Conservation (phyloP, 257 asterid species). For the Jasminum sambac region DNA sequence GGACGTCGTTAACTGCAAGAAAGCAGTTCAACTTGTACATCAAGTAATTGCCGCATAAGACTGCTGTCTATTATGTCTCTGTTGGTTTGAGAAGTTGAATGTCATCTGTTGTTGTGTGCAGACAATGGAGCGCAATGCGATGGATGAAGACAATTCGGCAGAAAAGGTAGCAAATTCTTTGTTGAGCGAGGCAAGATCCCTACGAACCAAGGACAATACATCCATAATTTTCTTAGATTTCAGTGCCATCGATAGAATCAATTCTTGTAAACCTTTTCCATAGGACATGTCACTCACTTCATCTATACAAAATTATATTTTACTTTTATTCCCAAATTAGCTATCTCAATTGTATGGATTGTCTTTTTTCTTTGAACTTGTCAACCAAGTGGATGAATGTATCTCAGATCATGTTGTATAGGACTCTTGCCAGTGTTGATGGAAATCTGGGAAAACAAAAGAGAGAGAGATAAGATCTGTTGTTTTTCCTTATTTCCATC, state of each 20-base stretch:
- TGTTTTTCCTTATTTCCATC: not conserved
- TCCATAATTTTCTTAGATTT: conserved; percentile 83
- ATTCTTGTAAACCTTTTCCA: conserved; percentile 43
- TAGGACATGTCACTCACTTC: conserved; percentile 26
- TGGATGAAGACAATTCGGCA: conserved; percentile 43
- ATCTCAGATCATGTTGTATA: not conserved
- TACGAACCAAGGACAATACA: conserved; percentile 86
- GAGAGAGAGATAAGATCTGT: not conserved
- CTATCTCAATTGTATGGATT: conserved; percentile 6
- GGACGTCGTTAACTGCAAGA: conserved; percentile 81
- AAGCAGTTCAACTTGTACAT: conserved; percentile 74
- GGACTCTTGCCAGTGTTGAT: not conserved
- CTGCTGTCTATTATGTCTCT: not conserved
- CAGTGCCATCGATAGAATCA: conserved; percentile 35
- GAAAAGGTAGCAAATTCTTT: conserved; percentile 67
- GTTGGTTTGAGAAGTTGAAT: not conserved
- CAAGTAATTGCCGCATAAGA: conserved; percentile 47
- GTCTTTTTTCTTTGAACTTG: not conserved
- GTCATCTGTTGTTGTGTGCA: conserved; percentile 26
- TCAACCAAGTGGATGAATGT: not conserved
- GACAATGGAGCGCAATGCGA: conserved; percentile 51
- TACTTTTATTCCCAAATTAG: conserved; percentile 14
- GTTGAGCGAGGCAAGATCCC: conserved; percentile 80
- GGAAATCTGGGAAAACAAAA: not conserved
- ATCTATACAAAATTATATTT: conserved; percentile 17